Evolutionary conservation across 2,329 filamentous ascomycete genomes (phyloP), one percentile per base, ranked within the genome.

Genomic region (Sporothrix protearum): DNA sequence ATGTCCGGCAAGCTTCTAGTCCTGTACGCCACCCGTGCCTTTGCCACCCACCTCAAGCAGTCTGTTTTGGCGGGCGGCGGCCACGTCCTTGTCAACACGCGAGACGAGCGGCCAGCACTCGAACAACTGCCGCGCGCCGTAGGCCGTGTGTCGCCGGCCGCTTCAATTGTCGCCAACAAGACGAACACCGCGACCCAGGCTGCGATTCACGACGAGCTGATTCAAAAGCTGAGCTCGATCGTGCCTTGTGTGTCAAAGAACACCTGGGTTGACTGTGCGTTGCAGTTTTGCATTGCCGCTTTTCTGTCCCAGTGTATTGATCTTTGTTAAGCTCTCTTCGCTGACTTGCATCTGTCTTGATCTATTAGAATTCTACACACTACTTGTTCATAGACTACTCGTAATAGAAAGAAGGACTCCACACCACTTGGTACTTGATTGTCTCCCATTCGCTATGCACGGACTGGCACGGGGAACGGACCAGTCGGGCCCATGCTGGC

Each of bases 81-180:
- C 8, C 1, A 7, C 0, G 72, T 79, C 19, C 77, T 81, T 22
- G 72, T 83, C 71, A 83, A 82, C 71, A 77, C 81, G 14, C 0
- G 80, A 81, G 51, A 79, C 73, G 0, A 75, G 80, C 45, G 80
- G 80, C 0, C 76, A 80, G 33, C 81, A 79, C 45, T 73, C 81
- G 69, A 64, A 47, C 4, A 71, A 73, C 69, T 73, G 71, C 71
- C 69, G 78, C 6, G 71, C 79, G 7, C 39, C 36, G 2, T 19
- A 39, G 25, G 53, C 39, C 69, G 78, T 7, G 71, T 79, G 7
- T 39, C 36, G 2, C 25, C 53, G 25, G 53, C 39, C 14, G 68
- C 68, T 14, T 57, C 53, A 6, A 49, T 59, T 49, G 68, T 69
- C 6, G 12, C 55, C 22, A 69, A 39, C 53, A 69, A 61, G 22